phyloP scores from a whole-genome alignment of 352 stramenopile genomes.

The Globisporangium canariense region DNA sequence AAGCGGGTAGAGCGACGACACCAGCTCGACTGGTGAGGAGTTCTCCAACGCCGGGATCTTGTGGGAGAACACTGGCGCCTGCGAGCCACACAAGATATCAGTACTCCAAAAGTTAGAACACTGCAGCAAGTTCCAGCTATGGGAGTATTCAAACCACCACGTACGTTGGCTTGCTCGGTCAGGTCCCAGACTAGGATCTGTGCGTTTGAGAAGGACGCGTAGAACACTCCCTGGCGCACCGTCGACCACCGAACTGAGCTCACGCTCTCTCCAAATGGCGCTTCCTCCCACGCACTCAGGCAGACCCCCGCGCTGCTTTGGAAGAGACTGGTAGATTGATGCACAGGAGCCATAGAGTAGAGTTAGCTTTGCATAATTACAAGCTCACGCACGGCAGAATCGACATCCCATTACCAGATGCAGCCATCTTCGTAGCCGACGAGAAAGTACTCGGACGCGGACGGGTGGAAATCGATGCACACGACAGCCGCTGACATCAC shows the following conservation, averaged over 20 bases:
- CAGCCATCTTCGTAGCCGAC: slow-evolving; percentile 58
- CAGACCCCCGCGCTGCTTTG: slow-evolving; percentile 28
- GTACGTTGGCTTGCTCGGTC: slow-evolving; percentile 37
- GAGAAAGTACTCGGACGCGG: slow-evolving; percentile 49
- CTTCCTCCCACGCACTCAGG: slow-evolving; percentile 56
- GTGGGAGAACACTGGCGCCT: slow-evolving; percentile 34
- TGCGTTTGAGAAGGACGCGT: slow-evolving; percentile 45
- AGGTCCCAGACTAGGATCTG: slow-evolving; percentile 55
- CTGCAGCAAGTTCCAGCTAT: not conserved
- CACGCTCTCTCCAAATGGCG: slow-evolving; percentile 36
- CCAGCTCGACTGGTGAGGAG: slow-evolving; percentile 22
- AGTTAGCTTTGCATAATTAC: not conserved
- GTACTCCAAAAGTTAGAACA: not conserved
- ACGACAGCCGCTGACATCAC: slow-evolving; percentile 28
- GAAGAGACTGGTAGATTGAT: slow-evolving; percentile 40
- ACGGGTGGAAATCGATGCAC: slow-evolving; percentile 52
- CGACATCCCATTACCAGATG: slow-evolving; percentile 29
- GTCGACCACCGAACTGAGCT: slow-evolving; percentile 48
- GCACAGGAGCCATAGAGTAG: not conserved
- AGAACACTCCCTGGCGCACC: slow-evolving; percentile 50
- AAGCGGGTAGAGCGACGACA: slow-evolving; percentile 34
- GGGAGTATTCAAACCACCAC: not conserved
- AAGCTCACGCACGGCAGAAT: not conserved
- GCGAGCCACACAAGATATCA: not conserved
- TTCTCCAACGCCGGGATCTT: slow-evolving; percentile 22